Percentiles rank a stretch among this genome's conserved stretches.
phyloP scores from a whole-genome alignment of 2,329 filamentous ascomycete genomes.

The Aspergillus hortae region DNA sequence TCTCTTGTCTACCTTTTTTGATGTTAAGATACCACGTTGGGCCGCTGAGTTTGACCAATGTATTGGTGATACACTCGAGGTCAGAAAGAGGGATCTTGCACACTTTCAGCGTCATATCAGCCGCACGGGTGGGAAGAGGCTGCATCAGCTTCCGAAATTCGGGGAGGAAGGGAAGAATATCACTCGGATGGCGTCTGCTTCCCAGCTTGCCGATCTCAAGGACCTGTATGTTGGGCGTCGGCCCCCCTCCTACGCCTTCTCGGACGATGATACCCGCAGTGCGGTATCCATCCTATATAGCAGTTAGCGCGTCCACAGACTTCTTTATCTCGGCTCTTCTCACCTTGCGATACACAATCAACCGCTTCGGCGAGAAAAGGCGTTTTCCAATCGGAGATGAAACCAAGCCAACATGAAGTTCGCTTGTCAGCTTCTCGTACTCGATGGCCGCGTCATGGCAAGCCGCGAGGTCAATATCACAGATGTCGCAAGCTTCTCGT shows the following conservation, averaged over 20 bases:
- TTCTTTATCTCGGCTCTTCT: neutral
- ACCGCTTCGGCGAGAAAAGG: slow-evolving; percentile 69
- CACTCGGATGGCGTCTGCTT: slow-evolving; percentile 70
- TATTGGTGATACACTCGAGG: slow-evolving; percentile 79
- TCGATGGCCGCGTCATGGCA: slow-evolving; percentile 81
- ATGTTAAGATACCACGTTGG: slow-evolving; percentile 47
- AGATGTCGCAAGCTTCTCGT: slow-evolving; percentile 75
- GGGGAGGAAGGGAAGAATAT: slow-evolving; percentile 79
- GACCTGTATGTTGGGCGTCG: slow-evolving; percentile 68
- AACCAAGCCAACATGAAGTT: slow-evolving; percentile 73
- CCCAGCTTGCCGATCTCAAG: slow-evolving; percentile 70
- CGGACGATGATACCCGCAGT: slow-evolving; percentile 76
- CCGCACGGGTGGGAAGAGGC: slow-evolving; percentile 62
- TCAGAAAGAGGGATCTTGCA: slow-evolving; percentile 70
- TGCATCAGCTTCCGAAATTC: slow-evolving; percentile 66
- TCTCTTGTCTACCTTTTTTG: slow-evolving; percentile 43
- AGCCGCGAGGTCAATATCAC: slow-evolving; percentile 72
- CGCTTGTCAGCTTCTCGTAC: slow-evolving; percentile 72
- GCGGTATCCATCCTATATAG: slow-evolving; percentile 66
- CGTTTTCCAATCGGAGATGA: slow-evolving; percentile 78
- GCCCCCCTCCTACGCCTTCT: slow-evolving; percentile 67
- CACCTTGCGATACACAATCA: slow-evolving; percentile 75
- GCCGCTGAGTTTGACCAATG: slow-evolving; percentile 52
- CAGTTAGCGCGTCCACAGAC: slow-evolving; percentile 16
- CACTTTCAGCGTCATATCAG: slow-evolving; percentile 65